A percentile compares a stretch with the other conserved stretches of the same genome.
Evolutionary conservation across 2,329 filamentous ascomycete species (phyloP).

Genomic region (Colletotrichum tropicicola): DNA sequence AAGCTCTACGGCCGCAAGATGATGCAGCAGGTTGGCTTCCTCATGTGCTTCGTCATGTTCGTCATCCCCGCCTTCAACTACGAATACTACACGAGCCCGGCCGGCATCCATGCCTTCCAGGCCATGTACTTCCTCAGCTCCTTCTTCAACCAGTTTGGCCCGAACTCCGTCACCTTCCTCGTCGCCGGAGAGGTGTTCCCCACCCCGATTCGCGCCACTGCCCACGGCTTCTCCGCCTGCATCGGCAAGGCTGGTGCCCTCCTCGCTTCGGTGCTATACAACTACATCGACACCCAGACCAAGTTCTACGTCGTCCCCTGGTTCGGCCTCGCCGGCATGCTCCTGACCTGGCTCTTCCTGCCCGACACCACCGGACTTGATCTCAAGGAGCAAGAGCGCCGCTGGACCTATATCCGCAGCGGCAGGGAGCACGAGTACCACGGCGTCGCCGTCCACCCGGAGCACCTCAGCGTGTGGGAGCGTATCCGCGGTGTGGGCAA

Average conservation of each 20-base stretch:
- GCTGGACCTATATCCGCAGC: slow-evolving; percentile 86
- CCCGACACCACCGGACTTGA: slow-evolving; percentile 98
- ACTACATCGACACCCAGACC: slow-evolving; percentile 86
- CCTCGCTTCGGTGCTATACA: slow-evolving; percentile 88
- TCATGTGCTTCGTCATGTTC: slow-evolving; percentile 94
- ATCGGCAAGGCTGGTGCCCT: slow-evolving; percentile 90
- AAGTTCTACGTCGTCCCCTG: slow-evolving; percentile 95
- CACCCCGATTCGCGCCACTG: slow-evolving; percentile 89
- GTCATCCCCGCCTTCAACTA: slow-evolving; percentile 90
- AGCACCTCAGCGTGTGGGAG: slow-evolving; percentile 91
- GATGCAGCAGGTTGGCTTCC: slow-evolving; percentile 96
- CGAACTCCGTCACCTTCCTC: slow-evolving; percentile 96
- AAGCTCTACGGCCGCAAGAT: slow-evolving; percentile 95
- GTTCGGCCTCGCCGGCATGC: slow-evolving; percentile 89
- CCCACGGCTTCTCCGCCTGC: slow-evolving; percentile 94
- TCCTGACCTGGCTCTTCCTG: slow-evolving; percentile 85
- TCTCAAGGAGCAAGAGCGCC: slow-evolving; percentile 95
- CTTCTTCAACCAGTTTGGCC: slow-evolving; percentile 99
- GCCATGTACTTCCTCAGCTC: slow-evolving; percentile 98
- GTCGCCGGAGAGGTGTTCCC: slow-evolving; percentile 97
- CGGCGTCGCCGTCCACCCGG: slow-evolving; percentile 89
- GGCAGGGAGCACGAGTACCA: slow-evolving; percentile 87
- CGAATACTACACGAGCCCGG: slow-evolving; percentile 78
- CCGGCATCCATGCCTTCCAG: slow-evolving; percentile 88
- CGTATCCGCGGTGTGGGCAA: slow-evolving; percentile 80